Percentiles rank a stretch among this genome's conserved stretches.
phyloP scores from a whole-genome alignment of 208 protist genomes.

The Wallacemonas sp. region DNA sequence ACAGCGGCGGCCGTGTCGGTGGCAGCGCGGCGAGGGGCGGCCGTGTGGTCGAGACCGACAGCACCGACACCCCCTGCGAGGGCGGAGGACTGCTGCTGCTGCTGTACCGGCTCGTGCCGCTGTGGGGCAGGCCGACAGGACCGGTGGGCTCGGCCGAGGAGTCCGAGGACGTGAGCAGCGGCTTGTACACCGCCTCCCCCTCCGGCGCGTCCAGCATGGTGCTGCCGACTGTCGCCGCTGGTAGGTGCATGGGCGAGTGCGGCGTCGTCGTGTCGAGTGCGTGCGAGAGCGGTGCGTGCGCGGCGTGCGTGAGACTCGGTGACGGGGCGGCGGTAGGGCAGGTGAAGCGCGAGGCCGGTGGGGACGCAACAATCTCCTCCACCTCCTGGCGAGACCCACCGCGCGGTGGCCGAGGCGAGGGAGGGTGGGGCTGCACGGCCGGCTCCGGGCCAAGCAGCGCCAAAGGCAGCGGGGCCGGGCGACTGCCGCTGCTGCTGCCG shows the following conservation, averaged over 20 bases:
- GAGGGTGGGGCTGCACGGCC: not conserved
- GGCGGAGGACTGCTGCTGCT: too few relatives aligned
- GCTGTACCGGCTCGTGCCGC: not conserved
- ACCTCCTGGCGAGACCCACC: slow-evolving; percentile 5
- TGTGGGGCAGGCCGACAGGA: too few relatives aligned
- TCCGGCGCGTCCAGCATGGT: too few relatives aligned
- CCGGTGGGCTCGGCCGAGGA: too few relatives aligned
- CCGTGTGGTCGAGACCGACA: not conserved
- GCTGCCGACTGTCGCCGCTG: not conserved
- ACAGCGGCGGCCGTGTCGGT: not conserved
- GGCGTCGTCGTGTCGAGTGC: too few relatives aligned
- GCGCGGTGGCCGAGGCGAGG: not conserved
- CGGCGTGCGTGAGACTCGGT: not conserved
- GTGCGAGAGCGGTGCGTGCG: not conserved
- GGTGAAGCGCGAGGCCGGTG: not conserved
- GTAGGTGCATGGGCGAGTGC: not conserved
- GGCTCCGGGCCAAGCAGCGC: not conserved
- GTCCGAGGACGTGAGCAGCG: too few relatives aligned
- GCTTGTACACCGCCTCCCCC: too few relatives aligned
- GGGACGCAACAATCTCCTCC: slow-evolving; percentile 11
- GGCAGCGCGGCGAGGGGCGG: not conserved
- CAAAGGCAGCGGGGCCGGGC: too few relatives aligned
- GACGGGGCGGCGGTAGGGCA: slow-evolving; percentile 7
- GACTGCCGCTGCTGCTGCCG: too few relatives aligned
- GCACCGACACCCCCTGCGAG: not conserved